Evolutionary conservation across 176 grass and related monocot species (phyloP).

Genomic region (Pharus latifolius): DNA sequence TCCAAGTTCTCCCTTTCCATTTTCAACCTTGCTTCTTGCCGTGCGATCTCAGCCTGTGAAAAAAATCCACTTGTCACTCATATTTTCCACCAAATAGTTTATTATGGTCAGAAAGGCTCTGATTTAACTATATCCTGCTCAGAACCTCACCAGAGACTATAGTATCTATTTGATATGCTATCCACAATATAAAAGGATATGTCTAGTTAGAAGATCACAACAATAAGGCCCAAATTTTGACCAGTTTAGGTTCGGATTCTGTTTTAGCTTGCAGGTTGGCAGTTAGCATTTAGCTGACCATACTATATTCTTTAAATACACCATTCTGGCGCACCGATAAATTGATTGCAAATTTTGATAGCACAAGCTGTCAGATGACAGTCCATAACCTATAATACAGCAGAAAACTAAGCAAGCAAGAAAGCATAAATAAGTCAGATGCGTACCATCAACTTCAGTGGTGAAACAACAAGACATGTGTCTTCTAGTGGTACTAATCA

Average conservation of each 20-base stretch:
- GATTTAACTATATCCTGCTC: neutral
- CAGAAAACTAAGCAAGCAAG: neutral
- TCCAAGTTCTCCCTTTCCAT: conserved; percentile 93
- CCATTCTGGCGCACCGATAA: too few species aligned
- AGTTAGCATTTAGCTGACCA: neutral
- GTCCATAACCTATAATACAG: neutral
- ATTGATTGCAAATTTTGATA: too few species aligned
- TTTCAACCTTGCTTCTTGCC: conserved; percentile 92
- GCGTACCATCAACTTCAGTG: neutral
- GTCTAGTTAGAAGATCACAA: neutral
- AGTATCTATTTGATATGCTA: neutral
- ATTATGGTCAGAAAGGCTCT: neutral
- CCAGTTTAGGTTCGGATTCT: neutral
- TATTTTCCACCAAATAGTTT: too few species aligned
- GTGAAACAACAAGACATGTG: neutral
- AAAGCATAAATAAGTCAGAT: neutral
- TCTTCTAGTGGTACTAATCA: neutral
- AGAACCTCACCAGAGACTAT: neutral
- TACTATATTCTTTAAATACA: neutral
- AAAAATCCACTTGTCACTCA: too few species aligned
- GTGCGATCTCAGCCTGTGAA: conserved; percentile 75
- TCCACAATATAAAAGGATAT: neutral
- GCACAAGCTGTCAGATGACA: too few species aligned
- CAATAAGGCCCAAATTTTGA: neutral
- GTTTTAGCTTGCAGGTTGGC: too few species aligned